Conservation (phyloP, 768 basidiomycete species). For the Lactarius hengduanensis region DNA sequence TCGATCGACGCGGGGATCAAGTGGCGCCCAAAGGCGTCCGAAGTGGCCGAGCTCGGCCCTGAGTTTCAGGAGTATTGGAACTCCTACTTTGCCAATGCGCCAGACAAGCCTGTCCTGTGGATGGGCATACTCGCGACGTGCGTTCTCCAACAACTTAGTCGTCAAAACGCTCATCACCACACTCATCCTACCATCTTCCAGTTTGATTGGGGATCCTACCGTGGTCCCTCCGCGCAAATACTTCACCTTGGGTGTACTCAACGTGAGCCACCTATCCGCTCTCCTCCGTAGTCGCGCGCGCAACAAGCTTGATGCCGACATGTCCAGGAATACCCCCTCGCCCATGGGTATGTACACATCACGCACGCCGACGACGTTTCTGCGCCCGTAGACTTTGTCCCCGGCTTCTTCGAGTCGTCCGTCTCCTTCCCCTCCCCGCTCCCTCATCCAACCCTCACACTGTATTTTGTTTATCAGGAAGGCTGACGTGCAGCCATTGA, state of each 20-base stretch:
- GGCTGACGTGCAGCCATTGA: slow-evolving; percentile 35
- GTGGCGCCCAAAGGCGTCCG: slow-evolving; percentile 49
- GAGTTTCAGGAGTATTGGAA: slow-evolving; percentile 51
- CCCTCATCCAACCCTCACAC: slow-evolving; percentile 32
- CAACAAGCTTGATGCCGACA: too few relatives aligned
- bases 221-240: slow-evolving; percentile 20
- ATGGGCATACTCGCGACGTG: slow-evolving; percentile 46
- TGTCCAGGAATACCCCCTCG: slow-evolving; percentile 24
- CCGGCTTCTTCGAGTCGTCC: slow-evolving; percentile 40
- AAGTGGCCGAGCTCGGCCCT: slow-evolving; percentile 48
- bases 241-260: slow-evolving; percentile 24
- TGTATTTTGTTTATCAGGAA: too few relatives aligned
- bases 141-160: slow-evolving; percentile 15
- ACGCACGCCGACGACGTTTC: slow-evolving; percentile 22
- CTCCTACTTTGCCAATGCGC: slow-evolving; percentile 46
- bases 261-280: neutral
- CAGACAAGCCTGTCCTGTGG: slow-evolving; percentile 56
- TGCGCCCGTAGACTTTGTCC: slow-evolving; percentile 29
- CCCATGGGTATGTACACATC: slow-evolving; percentile 30
- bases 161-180: neutral
- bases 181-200: neutral
- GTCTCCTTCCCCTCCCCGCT: slow-evolving; percentile 44
- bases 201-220: slow-evolving; percentile 25
- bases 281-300: too few relatives aligned
- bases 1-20: slow-evolving; percentile 53